A percentile compares a stretch with the other conserved stretches of the same genome.
These are phyloP conservation scores for Termitomyces sp. DNA, from an alignment of 768 basidiomycete species.

Conservation along the genomic window DNA sequence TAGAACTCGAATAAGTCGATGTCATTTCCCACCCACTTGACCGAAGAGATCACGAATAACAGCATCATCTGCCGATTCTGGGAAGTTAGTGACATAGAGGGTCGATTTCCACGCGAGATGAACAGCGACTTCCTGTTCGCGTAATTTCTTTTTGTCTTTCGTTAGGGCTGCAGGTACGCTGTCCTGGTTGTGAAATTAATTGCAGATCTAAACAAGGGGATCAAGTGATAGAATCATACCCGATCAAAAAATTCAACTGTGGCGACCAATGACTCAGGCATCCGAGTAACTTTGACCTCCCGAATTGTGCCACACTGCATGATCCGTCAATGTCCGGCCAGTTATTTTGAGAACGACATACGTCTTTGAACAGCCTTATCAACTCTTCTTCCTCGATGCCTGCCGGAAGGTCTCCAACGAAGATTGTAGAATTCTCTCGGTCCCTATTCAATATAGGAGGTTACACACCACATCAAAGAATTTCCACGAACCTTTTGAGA, in stretches of 20 bases:
- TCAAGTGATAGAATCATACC: slow-evolving; percentile 30
- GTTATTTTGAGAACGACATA: slow-evolving; percentile 28
- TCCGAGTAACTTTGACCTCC: slow-evolving; percentile 74
- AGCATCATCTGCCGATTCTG: slow-evolving; percentile 77
- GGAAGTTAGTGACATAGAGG: slow-evolving; percentile 94
- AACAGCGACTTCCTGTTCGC: slow-evolving; percentile 74
- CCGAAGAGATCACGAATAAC: slow-evolving; percentile 74
- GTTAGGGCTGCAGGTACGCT: slow-evolving; percentile 84
- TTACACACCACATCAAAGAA: neutral
- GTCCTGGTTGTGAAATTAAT: slow-evolving; percentile 44
- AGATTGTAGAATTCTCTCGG: slow-evolving; percentile 91
- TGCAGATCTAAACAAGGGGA: neutral
- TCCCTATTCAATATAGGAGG: slow-evolving; percentile 50
- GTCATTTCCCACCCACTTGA: slow-evolving; percentile 46
- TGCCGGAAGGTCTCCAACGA: slow-evolving; percentile 69
- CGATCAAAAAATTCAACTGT: slow-evolving; percentile 84
- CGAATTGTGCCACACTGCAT: slow-evolving; percentile 82
- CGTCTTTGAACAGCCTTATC: slow-evolving; percentile 79
- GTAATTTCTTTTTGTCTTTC: slow-evolving; percentile 89
- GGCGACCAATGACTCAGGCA: slow-evolving; percentile 63
- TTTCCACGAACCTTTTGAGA: slow-evolving; percentile 54
- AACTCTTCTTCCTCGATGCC: slow-evolving; percentile 64
- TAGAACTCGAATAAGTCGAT: neutral
- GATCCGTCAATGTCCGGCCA: neutral
- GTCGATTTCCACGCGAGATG: slow-evolving; percentile 94